Conservation (phyloP, 1,284 basidiomycete species). For the Naganishia albida region DNA sequence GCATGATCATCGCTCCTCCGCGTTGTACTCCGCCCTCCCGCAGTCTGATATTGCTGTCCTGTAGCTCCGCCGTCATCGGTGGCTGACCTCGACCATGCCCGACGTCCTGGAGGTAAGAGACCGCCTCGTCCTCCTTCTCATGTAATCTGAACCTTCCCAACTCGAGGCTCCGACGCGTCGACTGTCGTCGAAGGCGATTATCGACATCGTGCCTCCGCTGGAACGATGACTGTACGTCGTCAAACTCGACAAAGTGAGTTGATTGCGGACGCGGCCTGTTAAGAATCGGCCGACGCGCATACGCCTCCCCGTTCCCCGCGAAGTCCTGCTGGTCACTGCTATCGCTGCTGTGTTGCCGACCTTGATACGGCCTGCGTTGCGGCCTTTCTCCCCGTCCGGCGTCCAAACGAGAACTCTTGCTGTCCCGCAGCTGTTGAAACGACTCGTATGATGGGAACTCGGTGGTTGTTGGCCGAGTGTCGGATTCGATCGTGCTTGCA, state of each 20-base stretch:
- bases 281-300: constrained; percentile 4
- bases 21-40: constrained; percentile 1
- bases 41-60: neutral
- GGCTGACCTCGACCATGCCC: neutral
- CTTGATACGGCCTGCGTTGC: neutral
- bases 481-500: constrained; percentile 5
- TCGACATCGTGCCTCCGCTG: constrained; percentile 20
- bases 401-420: neutral
- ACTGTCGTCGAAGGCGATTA: constrained; percentile 16
- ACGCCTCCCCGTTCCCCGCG: neutral
- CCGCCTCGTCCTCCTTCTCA: constrained; percentile 16
- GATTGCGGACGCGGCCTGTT: constrained; percentile 16
- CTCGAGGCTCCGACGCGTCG: constrained; percentile 20
- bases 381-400: neutral
- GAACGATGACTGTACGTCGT: constrained; percentile 11
- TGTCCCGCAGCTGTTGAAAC: constrained; percentile 5
- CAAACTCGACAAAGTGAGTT: constrained; percentile 18
- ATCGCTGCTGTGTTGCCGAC: constrained; percentile 3
- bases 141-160: constrained; percentile 18
- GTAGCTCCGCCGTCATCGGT: neutral
- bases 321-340: constrained; percentile 12
- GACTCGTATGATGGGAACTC: constrained; percentile 27
- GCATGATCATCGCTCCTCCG: constrained; percentile 4
- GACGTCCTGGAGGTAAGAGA: neutral
- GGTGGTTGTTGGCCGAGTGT: neutral